phyloP scores from a whole-genome alignment of 345 rosid species.

The Gossypium ekmanianum region DNA sequence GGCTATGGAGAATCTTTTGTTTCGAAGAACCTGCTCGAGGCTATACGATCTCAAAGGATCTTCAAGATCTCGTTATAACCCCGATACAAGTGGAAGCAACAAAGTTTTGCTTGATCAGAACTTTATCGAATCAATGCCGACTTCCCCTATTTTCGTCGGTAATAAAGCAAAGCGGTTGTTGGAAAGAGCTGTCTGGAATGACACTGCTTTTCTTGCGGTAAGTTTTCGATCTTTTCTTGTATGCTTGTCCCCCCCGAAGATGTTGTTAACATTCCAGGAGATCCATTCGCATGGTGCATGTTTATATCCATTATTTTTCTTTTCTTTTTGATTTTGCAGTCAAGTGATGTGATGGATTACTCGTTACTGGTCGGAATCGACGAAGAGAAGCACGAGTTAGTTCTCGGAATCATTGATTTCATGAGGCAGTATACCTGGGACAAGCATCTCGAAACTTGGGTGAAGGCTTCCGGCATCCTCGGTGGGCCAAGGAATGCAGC shows the following conservation, averaged over 20 bases:
- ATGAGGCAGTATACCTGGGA: conserved; percentile 99
- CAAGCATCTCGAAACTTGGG: conserved; percentile 97
- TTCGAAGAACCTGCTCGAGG: conserved; percentile 57
- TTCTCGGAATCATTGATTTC: conserved; percentile 89
- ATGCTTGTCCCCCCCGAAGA: no score
- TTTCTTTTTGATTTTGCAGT: conserved; percentile 36
- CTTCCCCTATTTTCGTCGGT: conserved; percentile 90
- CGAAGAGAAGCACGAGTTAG: conserved; percentile 76
- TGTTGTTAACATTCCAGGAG: neutral
- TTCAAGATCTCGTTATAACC: conserved; percentile 79
- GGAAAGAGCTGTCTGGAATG: conserved; percentile 98
- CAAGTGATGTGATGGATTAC: conserved; percentile 90
- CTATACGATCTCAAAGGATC: conserved; percentile 94
- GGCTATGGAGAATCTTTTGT: conserved; percentile 95
- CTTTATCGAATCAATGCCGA: conserved; percentile 95
- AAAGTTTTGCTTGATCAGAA: conserved; percentile 94
- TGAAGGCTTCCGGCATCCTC: conserved; percentile 79
- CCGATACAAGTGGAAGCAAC: conserved; percentile 88
- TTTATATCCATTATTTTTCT: conserved; percentile 1
- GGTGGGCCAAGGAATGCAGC: conserved; percentile 76
- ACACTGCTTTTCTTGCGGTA: conserved; percentile 92
- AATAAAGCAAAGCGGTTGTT: conserved; percentile 85
- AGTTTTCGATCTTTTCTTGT: conserved; percentile 25
- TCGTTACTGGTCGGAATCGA: conserved; percentile 91
- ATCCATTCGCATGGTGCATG: neutral